These are phyloP conservation scores for Aureobasidium zeae DNA, from an alignment of 2,329 filamentous ascomycete genomes.

Conservation along the genomic window DNA sequence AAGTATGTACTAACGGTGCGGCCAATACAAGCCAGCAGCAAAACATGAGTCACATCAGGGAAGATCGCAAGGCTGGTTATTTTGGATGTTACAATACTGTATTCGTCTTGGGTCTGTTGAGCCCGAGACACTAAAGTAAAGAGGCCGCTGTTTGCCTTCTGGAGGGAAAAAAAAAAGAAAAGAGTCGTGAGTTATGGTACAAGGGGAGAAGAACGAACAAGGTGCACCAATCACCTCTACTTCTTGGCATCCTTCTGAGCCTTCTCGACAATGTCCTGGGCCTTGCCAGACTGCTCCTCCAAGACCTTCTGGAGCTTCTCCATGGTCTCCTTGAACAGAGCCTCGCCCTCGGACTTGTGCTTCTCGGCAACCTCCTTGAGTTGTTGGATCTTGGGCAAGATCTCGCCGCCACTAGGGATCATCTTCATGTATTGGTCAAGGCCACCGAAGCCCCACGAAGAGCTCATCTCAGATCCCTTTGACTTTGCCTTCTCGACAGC, in stretches of 20 bases:
- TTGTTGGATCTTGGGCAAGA: slow-evolving; percentile 56
- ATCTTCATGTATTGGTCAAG: slow-evolving; percentile 56
- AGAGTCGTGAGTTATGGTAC: slow-evolving; percentile 13
- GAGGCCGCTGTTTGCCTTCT: slow-evolving; percentile 8
- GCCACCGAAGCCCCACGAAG: slow-evolving; percentile 26
- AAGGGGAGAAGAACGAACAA: background rate
- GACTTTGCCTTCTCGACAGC: slow-evolving; percentile 52
- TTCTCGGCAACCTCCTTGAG: slow-evolving; percentile 56
- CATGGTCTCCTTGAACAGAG: slow-evolving; percentile 58
- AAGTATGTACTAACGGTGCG: too few relatives aligned
- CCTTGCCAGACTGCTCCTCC: slow-evolving; percentile 49
- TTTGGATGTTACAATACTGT: too few relatives aligned
- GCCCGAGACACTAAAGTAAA: slow-evolving; percentile 5
- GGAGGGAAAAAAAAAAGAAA: too few relatives aligned
- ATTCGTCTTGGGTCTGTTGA: slow-evolving; percentile 4
- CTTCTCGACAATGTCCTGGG: slow-evolving; percentile 50
- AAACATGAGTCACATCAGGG: too few relatives aligned
- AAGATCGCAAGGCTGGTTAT: too few relatives aligned
- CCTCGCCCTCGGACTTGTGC: slow-evolving; percentile 60
- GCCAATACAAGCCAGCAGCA: too few relatives aligned
- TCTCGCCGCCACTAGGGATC: slow-evolving; percentile 55
- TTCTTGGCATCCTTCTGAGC: slow-evolving; percentile 40
- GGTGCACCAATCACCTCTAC: too few relatives aligned
- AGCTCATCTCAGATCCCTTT: slow-evolving; percentile 26
- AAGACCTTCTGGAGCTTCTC: slow-evolving; percentile 57